Percentiles rank a stretch among this genome's conserved stretches.
Conservation (phyloP, 2,329 filamentous ascomycete genomes). For the Colletotrichum lupini region DNA sequence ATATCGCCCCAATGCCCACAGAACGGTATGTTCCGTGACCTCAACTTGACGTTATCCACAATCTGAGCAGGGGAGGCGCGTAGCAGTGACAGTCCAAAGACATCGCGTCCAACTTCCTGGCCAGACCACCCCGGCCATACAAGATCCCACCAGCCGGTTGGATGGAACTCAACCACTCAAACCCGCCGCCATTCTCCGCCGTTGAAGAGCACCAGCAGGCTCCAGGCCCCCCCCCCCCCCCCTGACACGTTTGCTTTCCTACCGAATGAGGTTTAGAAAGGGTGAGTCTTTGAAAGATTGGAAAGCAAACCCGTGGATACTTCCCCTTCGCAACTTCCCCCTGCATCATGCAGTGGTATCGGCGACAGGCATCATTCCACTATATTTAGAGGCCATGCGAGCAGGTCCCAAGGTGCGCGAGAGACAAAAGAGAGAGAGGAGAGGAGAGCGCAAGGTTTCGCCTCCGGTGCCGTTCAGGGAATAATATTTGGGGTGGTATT, state of each 20-base stretch:
- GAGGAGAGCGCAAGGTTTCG: background rate
- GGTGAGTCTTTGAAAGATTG: background rate
- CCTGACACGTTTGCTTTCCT: conserved; percentile 2
- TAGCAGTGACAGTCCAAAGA: background rate
- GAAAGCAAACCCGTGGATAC: background rate
- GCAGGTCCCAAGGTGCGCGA: background rate
- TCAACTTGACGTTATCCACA: background rate
- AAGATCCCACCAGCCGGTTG: background rate
- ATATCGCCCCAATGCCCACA: too few relatives aligned
- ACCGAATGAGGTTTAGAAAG: conserved; percentile 19
- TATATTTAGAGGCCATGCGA: conserved; percentile 32
- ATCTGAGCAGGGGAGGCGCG: background rate
- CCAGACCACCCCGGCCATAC: conserved; percentile 3
- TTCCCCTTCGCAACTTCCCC: conserved; percentile 17
- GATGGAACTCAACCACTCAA: conserved; percentile 8
- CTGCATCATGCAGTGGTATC: conserved; percentile 35
- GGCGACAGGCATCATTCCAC: conserved; percentile 29
- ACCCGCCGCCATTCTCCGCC: conserved; percentile 7
- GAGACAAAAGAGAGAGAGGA: background rate
- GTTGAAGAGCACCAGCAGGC: background rate
- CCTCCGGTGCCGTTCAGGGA: background rate
- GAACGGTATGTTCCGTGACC: too few relatives aligned
- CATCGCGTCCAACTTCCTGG: background rate
- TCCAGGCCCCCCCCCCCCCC: background rate
- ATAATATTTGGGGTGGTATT: background rate